Evolutionary conservation across 169 alveolate genomes (phyloP).

Genomic region (Plasmodium knowlesi): DNA sequence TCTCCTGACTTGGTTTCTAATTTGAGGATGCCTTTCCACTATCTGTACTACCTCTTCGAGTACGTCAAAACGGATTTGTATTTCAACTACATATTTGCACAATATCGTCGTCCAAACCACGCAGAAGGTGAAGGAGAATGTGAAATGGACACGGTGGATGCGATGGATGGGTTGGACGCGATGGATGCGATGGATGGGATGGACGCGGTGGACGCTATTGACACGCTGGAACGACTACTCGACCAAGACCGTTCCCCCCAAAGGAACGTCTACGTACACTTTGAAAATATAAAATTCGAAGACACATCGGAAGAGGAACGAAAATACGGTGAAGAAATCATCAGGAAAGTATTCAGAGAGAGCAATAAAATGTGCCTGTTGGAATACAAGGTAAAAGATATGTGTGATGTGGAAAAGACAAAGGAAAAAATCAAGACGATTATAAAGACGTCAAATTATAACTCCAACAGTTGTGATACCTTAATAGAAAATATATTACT

Average conservation of each 20-base stretch:
- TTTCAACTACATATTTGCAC: slow-evolving; percentile 26
- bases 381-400: slow-evolving; percentile 5
- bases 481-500: slow-evolving; percentile 36
- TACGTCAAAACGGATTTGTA: slow-evolving; percentile 80
- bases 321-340: slow-evolving; percentile 33
- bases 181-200: neutral
- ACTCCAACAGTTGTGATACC: slow-evolving; percentile 1
- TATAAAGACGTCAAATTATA: slow-evolving; percentile 42
- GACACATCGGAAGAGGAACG: slow-evolving; percentile 39
- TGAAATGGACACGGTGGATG: neutral
- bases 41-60: slow-evolving; percentile 91
- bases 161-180: neutral
- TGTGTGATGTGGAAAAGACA: slow-evolving; percentile 34
- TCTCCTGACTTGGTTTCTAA: slow-evolving; percentile 87
- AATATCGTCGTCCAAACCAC: neutral
- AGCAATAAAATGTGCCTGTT: slow-evolving; percentile 31
- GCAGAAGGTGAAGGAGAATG: neutral
- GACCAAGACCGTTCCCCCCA: neutral
- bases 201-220: neutral
- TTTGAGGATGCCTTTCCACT: slow-evolving; percentile 93
- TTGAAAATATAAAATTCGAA: slow-evolving; percentile 21
- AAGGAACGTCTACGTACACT: slow-evolving; percentile 31
- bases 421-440: slow-evolving; percentile 45
- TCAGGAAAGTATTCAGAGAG: slow-evolving; percentile 25
- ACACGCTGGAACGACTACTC: neutral